Evolutionary conservation across 1,284 basidiomycete genomes (phyloP), one percentile per base, ranked within the genome.

Genomic region (Fereydounia khargensis): DNA sequence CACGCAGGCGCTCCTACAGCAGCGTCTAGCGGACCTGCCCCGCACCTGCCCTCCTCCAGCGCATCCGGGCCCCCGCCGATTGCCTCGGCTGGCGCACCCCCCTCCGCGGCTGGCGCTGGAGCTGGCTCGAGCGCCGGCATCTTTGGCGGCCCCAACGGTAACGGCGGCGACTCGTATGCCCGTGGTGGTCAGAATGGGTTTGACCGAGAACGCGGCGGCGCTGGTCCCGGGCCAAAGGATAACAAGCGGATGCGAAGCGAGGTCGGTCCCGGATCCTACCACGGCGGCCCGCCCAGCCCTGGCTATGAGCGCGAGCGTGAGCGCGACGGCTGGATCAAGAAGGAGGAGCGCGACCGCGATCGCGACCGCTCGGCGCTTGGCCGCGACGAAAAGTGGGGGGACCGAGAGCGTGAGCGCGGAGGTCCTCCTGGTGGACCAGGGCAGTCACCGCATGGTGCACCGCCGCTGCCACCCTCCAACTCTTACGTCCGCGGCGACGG

Each of bases 101-200:
- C 67, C 77, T 79, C 78, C 68, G 78, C 73, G 55, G 76, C 77
- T 65, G 69, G 76, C 35, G 66, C 68, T 38, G 73, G 50, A 71
- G 68, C 48, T 64, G 71, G 50, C 67, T 73, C 52, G 55, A 73
- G 30, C 50, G 67, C 52, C 51, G 65, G 43, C 53, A 68, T 42
- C 43, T 52, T 53, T 23, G 60, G 60, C 35, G 21, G 38, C 6
- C 56, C 56, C n/a, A 56, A 60, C 37, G 46, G 50, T 35, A 54
- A 51, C 37, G 56, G 51, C 22, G 25, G 41, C 22, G 58, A 47
- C 33, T 43, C 63, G 37, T 57, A 69, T 39, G 35, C 49, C 35
- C 35, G 51, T 22, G 44, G 49, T 28, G 39, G 35, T 17, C 48
- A 43, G 13, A 65, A 66, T 27, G 64, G 62, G 14, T 69, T 63